Evolutionary conservation across 768 basidiomycete genomes (phyloP).

Genomic region (Pleurotus platypus): DNA sequence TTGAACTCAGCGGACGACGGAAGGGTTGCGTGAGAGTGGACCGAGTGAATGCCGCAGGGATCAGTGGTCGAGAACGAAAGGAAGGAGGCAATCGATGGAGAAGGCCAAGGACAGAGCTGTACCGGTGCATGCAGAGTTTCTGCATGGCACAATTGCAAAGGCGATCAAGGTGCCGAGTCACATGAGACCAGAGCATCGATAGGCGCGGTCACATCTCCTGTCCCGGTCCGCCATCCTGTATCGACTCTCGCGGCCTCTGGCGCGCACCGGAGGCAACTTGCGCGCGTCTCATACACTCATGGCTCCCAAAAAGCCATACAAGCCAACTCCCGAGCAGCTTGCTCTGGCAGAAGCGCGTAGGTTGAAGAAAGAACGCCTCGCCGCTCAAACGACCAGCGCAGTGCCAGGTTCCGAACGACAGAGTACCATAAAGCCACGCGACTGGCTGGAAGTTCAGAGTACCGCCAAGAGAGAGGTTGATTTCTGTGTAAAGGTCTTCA

Average conservation of each 20-base stretch:
- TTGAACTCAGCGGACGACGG: constrained; percentile 10
- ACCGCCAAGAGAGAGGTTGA: constrained; percentile 19
- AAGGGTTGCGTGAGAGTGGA: neutral
- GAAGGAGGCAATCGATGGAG: constrained; percentile 5
- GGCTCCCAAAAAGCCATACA: neutral
- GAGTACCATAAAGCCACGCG: constrained; percentile 27
- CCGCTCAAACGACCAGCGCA: constrained; percentile 9
- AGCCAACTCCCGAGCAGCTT: constrained; percentile 51
- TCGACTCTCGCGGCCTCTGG: neutral
- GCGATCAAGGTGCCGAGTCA: neutral
- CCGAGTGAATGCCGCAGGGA: neutral
- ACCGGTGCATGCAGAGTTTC: constrained; percentile 6
- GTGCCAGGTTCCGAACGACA: constrained; percentile 12
- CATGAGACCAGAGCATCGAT: neutral
- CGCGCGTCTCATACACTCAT: neutral
- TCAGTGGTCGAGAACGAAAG: neutral
- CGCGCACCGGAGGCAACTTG: neutral
- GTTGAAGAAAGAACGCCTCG: constrained; percentile 34
- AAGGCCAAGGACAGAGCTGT: neutral
- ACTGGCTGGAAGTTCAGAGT: constrained; percentile 34
- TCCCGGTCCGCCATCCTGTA: neutral
- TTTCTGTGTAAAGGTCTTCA: constrained; percentile 53
- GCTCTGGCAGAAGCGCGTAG: constrained; percentile 52
- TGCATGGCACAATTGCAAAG: neutral
- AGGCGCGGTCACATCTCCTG: neutral